Base-by-base conservation (phyloP, 2,329 filamentous ascomycete genomes). In the Paraconiothyrium sp. region DNA sequence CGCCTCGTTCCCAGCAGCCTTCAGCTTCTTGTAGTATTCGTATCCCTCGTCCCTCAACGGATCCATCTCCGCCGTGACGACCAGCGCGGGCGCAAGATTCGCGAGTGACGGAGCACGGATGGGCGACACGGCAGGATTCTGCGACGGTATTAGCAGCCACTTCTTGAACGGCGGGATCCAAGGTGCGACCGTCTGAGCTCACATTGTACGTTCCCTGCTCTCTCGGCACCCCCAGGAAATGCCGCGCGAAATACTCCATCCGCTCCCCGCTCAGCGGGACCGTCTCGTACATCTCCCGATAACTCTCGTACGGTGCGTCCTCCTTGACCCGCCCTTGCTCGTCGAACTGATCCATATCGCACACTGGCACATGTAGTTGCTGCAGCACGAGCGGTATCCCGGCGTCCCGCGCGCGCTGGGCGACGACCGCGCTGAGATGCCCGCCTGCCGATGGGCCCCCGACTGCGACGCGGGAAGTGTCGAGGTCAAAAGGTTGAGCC, bases 281-380 rank as follows among this genome's bases (percentile, higher is more conserved):
- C n/a, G 43, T 24, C n/a, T 24, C 43, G 9, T 46, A 46, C 43
- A 46, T 46, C 20, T 46, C 43, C n/a, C 43, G 43, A 46, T 46
- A 46, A 20, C 43, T 46, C 43, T 46, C 43, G 20, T 46, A 46
- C 11, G 43, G 43, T 20, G 43, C 43, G 8, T 46, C 43, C n/a
- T 46, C 20, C 43, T 46, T 46, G n/a, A 46, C n/a, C n/a, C 20
- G 20, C 10, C 43, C 43, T 13, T 46, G 43, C 20, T 46, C 43
- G 43, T 46, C 43, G 43, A 46, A 46, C 20, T 46, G 43, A 24
- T 46, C 43, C 43, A 46, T 46, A 20, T 46, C 43, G n/a, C 43
- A 46, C 20, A 46, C 43, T 22, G 43, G 43, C n/a, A 46, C 43
- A 11, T 46, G 43, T 11, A 46, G 11, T 20, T 46, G 43, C 43